Conservation (phyloP, 352 stramenopile genomes). For the Pythium volutum region DNA sequence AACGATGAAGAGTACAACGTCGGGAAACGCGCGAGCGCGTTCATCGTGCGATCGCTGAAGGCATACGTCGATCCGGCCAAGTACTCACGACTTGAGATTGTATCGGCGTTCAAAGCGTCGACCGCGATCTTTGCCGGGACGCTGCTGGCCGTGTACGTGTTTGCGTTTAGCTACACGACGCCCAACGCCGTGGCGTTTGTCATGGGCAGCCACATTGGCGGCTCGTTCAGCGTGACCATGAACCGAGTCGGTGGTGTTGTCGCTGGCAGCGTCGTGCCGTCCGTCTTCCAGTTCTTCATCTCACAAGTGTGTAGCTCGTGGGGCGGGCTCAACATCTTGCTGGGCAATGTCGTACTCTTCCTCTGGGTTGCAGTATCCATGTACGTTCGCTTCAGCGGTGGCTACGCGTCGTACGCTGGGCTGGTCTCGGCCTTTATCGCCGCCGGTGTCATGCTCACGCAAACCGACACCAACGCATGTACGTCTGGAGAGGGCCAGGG, state of each 20-base stretch:
- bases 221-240: slow-evolving; percentile 75
- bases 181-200: slow-evolving; percentile 66
- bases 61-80: slow-evolving; percentile 46
- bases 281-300: slow-evolving; percentile 84
- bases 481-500: slow-evolving; percentile 24
- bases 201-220: slow-evolving; percentile 76
- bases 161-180: slow-evolving; percentile 64
- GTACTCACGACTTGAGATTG: slow-evolving; percentile 38
- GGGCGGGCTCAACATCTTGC: slow-evolving; percentile 37
- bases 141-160: slow-evolving; percentile 72
- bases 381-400: slow-evolving; percentile 67
- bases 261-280: slow-evolving; percentile 77
- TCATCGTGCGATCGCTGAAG: slow-evolving; percentile 44
- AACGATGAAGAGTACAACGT: slow-evolving; percentile 57
- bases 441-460: slow-evolving; percentile 54
- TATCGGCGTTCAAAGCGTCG: slow-evolving; percentile 54
- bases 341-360: slow-evolving; percentile 59
- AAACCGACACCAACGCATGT: slow-evolving; percentile 56
- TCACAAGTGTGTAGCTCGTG: slow-evolving; percentile 52
- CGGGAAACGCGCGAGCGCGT: slow-evolving; percentile 44
- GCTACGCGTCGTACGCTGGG: slow-evolving; percentile 68
- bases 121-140: slow-evolving; percentile 60
- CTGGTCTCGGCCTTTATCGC: slow-evolving; percentile 74
- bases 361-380: slow-evolving; percentile 73
- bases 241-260: slow-evolving; percentile 83